phyloP scores from a whole-genome alignment of 2,329 filamentous ascomycete species.

The Fusarium floridanum region DNA sequence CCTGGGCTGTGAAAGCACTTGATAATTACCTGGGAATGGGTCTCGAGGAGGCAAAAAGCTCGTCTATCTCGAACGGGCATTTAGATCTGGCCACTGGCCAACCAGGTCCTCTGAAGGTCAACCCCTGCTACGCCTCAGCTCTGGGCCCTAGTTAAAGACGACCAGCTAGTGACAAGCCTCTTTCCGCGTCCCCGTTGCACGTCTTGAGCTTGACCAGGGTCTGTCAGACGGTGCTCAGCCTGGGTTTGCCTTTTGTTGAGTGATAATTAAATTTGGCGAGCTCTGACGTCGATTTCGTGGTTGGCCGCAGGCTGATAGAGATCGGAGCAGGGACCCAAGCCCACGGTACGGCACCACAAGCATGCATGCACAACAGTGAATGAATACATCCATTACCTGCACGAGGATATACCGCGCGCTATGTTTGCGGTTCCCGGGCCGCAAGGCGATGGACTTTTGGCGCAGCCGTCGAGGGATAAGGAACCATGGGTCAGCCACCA shows the following conservation, averaged over 20 bases:
- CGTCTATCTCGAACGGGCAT: constrained; percentile 42
- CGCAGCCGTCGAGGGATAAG: constrained; percentile 16
- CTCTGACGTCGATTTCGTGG: constrained; percentile 8
- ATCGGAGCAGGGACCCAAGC: constrained; percentile 4
- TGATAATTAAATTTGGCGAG: constrained; percentile 15
- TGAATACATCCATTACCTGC: not conserved
- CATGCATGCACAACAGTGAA: constrained; percentile 10
- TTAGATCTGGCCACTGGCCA: constrained; percentile 40
- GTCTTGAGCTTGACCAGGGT: constrained; percentile 24
- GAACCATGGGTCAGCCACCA: constrained; percentile 26
- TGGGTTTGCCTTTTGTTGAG: constrained; percentile 21
- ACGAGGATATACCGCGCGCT: not conserved
- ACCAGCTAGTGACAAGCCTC: constrained; percentile 26
- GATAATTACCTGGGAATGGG: constrained; percentile 9
- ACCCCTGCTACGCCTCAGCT: constrained; percentile 33
- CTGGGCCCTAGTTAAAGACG: constrained; percentile 20
- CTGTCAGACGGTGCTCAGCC: constrained; percentile 11
- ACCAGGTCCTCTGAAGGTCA: constrained; percentile 26
- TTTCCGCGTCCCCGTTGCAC: constrained; percentile 29
- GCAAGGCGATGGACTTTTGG: constrained; percentile 14
- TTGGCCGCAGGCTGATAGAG: constrained; percentile 3
- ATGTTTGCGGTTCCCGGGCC: not conserved
- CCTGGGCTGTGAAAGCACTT: constrained; percentile 6
- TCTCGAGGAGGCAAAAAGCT: constrained; percentile 9
- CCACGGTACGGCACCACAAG: constrained; percentile 10